Conservation (phyloP, 2,329 filamentous ascomycete species). For the Byssothecium circinans region DNA sequence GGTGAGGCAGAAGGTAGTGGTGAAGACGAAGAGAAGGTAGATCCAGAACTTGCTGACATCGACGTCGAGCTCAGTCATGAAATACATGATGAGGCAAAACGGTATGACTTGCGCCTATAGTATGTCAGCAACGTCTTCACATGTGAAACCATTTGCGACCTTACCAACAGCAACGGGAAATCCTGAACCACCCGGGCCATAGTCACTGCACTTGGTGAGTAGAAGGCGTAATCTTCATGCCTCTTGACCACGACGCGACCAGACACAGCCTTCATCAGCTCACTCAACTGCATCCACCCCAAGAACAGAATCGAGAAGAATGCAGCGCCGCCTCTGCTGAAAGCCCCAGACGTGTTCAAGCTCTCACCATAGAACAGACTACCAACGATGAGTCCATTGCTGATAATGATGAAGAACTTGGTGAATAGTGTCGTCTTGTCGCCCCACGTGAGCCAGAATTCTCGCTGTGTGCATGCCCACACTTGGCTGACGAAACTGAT, state of each 20-base stretch:
- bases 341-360: conserved; percentile 62
- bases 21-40: conserved; percentile 65
- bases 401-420: conserved; percentile 76
- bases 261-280: conserved; percentile 75
- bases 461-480: conserved; percentile 66
- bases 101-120: conserved; percentile 56
- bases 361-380: conserved; percentile 74
- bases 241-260: conserved; percentile 70
- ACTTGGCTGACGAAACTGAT: conserved; percentile 75
- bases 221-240: conserved; percentile 69
- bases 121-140: background rate
- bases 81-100: conserved; percentile 66
- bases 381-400: conserved; percentile 73
- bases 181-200: conserved; percentile 65
- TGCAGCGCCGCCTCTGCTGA: conserved; percentile 62
- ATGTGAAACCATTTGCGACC: background rate
- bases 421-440: conserved; percentile 72
- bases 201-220: conserved; percentile 66
- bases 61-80: conserved; percentile 62
- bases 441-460: conserved; percentile 77
- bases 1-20: conserved; percentile 64
- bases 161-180: conserved; percentile 58
- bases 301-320: conserved; percentile 71
- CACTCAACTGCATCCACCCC: conserved; percentile 72
- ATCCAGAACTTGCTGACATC: conserved; percentile 67